Evolutionary conservation across 805 yeast species (phyloP), one percentile per base, ranked within the genome.

Genomic region (Barnettozyma siamensis): DNA sequence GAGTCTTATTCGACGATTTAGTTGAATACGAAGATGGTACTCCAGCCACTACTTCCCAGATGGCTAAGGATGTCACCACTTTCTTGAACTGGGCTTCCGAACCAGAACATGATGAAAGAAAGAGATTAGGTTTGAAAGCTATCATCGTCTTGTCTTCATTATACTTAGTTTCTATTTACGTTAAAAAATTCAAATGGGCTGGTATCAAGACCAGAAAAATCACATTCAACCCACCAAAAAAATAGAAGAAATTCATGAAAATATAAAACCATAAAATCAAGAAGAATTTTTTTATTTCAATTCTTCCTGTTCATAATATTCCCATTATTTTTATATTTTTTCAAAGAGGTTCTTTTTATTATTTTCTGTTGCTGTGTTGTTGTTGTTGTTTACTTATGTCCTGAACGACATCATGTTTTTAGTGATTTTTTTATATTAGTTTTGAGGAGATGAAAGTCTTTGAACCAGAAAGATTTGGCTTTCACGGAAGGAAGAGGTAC

Each of bases 11-110:
- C 57, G 99, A 93, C 64, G 99, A 87, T 53, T 76, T 93, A 62
- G 99, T 93, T 51, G 99, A 93, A 75, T 93, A 81, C 70, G 99
- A 93, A 67, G 99, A 93, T 66, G 99, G 99, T 63, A 93, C 99
- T 45, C 96, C 95, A 45, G 98, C 99, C 41, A 81, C 98, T 41
- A 84, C 98, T 50, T 83, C 98, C 43, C 99, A 93, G 75, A 89
- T 91, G 98, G 99, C 99, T 55, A 93, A 93, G 77, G 99, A 93
- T 68, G 99, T 93, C 43, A 72, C 88, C 49, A 80, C 88, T 40
- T 93, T 93, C 83, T 80, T 93, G 67, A 85, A 89, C 78, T 93
- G 99, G 99, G 88, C 96, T 51, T 72, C 96, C 45, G 96, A 88
- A 73, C 99, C 99, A 48, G 99, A 93, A 73, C 96, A 85, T 59